Base-by-base conservation (phyloP, 2,329 filamentous ascomycete genomes). In the Venturia nashicola region DNA sequence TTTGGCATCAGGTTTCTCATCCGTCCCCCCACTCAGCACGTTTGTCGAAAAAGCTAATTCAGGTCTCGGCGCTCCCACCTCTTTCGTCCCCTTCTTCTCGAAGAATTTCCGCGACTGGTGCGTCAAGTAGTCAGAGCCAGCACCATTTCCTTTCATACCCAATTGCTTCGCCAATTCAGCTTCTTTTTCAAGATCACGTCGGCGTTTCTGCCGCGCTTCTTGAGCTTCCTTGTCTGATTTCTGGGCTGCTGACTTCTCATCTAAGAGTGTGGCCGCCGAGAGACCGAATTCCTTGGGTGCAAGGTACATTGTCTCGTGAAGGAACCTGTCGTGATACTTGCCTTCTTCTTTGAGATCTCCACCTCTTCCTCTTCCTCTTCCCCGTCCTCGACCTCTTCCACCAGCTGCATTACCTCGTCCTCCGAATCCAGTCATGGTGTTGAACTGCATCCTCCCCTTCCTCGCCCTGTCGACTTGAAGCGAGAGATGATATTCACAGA, bases 401-500 rank as follows among this genome's bases (percentile, higher is more conserved):
- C 72, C 71, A 61, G 42, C 32, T 43, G 36, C 60, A 12, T 43
- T 61, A 59, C 61, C 69, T 62, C 64, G 68, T 43, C 67, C 75
- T 66, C 79, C 79, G 61, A 81, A 77, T 32, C 80, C 80, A 3
- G 82, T 82, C 60, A 64, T 59, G 14, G 81, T 83, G 71, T 92
- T 96, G 66, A 97, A 82, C 71, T 96, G 91, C 79, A 92, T 86
- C 43, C 92, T 82, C 0, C 81, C 79, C 12, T 84, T 79, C 39
- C 84, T 80, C 71, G 85, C 83, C 71, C 90, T 92, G 63, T 86
- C 83, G 3, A 97, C 78, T 34, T 90, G 87, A 34, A 90, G 79
- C 69, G 95, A 91, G 68, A 96, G 85, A 74, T 99, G 94, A 69
- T 88, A 99, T 68, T 96, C 91, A 76, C 94, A 99, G 72, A 89